A percentile compares a stretch with the other conserved stretches of the same genome.
phyloP scores from a whole-genome alignment of 306 rosid species.

The Ormosia emarginata region DNA sequence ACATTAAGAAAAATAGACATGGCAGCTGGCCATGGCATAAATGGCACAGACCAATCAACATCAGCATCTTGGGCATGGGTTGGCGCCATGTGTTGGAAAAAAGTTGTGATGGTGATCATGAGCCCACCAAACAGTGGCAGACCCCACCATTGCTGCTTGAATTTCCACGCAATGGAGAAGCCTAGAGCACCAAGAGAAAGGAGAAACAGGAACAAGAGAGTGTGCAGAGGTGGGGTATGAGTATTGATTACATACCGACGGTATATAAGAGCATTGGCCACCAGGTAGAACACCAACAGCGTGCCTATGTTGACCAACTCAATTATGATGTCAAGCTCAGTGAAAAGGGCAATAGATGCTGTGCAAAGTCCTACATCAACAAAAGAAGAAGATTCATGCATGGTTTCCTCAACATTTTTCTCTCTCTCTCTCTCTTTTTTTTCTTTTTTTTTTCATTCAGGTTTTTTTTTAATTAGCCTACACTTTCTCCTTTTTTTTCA shows the following conservation, averaged over 20 bases:
- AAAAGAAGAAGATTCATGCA: background rate
- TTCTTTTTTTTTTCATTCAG: no score
- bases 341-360: constrained; percentile 81
- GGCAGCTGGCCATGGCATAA: constrained; percentile 95
- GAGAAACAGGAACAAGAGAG: constrained; percentile 63
- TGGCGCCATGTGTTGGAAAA: constrained; percentile 58
- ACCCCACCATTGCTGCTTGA: constrained; percentile 66
- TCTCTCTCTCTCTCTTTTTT: no score
- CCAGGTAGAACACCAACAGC: constrained; percentile 81
- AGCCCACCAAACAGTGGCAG: constrained; percentile 47
- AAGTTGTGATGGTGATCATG: constrained; percentile 46
- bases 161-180: constrained; percentile 70
- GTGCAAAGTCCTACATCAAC: constrained; percentile 72
- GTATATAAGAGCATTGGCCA: constrained; percentile 84
- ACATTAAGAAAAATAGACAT: constrained; percentile 75
- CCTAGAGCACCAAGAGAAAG: constrained; percentile 64
- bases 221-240: constrained; percentile 45
- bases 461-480: no score
- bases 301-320: constrained; percentile 76
- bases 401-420: no score
- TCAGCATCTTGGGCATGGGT: background rate
- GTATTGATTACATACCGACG: constrained; percentile 58
- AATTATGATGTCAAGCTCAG: constrained; percentile 65
- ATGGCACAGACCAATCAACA: constrained; percentile 67
- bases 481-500: no score